Percentiles rank a stretch among this genome's conserved stretches.
These are phyloP conservation scores for Aureobasidium sp. DNA, from an alignment of 2,329 filamentous ascomycete species.

Conservation along the genomic window DNA sequence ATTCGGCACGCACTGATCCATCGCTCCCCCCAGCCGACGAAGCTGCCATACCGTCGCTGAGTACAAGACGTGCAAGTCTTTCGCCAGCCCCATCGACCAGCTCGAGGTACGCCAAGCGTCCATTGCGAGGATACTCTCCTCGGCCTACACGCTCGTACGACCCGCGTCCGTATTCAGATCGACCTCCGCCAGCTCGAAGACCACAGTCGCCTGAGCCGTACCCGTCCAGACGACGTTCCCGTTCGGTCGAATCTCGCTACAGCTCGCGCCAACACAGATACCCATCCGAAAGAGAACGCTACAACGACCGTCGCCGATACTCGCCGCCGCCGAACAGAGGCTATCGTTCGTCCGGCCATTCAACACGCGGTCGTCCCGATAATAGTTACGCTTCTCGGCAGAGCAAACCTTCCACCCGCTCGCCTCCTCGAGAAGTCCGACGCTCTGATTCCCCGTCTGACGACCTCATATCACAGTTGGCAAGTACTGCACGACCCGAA, in stretches of 20 bases:
- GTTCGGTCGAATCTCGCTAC: conserved; percentile 32
- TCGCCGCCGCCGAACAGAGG: conserved; percentile 10
- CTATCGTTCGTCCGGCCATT: background rate
- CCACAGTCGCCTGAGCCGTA: conserved; percentile 29
- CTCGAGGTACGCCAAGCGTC: conserved; percentile 4
- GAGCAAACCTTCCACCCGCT: conserved; percentile 9
- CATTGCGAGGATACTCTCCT: conserved; percentile 1
- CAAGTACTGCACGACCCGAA: conserved; percentile 7
- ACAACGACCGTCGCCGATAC: conserved; percentile 12
- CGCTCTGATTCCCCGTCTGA: conserved; percentile 18
- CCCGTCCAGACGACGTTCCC: conserved; percentile 31
- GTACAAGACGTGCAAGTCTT: background rate
- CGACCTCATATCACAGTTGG: conserved; percentile 15
- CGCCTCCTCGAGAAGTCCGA: background rate
- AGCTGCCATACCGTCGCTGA: background rate
- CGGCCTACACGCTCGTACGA: background rate
- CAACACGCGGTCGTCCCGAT: conserved; percentile 8
- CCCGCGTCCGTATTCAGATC: background rate
- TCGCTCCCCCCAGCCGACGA: background rate
- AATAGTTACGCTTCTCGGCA: conserved; percentile 11
- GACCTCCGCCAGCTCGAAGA: conserved; percentile 15
- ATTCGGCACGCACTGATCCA: background rate
- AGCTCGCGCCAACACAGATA: conserved; percentile 23
- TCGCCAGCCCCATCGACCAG: conserved; percentile 4
- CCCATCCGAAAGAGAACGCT: conserved; percentile 21